A percentile compares a stretch with the other conserved stretches of the same genome.
These are phyloP conservation scores for Vitis amurensis DNA, from an alignment of 164 flowering plant genomes.

Conservation along the genomic window DNA sequence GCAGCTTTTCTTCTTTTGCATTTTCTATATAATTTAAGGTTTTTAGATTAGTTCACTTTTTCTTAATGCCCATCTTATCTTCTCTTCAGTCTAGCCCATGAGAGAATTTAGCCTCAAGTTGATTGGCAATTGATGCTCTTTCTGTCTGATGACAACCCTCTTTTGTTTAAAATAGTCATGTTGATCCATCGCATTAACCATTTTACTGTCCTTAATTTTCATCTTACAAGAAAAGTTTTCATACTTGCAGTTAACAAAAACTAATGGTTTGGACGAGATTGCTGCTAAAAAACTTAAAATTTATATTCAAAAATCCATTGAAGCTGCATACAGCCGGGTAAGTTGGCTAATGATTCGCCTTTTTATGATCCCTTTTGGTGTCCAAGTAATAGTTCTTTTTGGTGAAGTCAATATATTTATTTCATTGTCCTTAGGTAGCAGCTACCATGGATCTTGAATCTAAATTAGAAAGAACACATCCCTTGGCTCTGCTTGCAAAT, in stretches of 20 bases:
- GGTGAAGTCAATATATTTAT: slow-evolving; percentile 8
- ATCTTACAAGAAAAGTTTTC: background rate
- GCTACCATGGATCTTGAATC: slow-evolving; percentile 36
- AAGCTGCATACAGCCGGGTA: slow-evolving; percentile 62
- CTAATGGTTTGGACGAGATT: slow-evolving; percentile 19
- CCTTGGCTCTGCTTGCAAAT: slow-evolving; percentile 70
- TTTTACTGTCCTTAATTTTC: background rate
- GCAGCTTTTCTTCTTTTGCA: no score
- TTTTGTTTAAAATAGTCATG: background rate
- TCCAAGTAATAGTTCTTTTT: background rate
- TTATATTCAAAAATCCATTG: slow-evolving; percentile 49
- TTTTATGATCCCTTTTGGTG: slow-evolving; percentile 1
- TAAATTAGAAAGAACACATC: slow-evolving; percentile 41
- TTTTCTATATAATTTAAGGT: no score
- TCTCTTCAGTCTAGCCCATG: no score
- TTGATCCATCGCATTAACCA: background rate
- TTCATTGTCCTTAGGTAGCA: slow-evolving; percentile 33
- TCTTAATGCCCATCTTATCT: no score
- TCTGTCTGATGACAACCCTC: no score
- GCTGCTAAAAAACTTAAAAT: slow-evolving; percentile 29
- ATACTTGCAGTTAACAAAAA: slow-evolving; percentile 33
- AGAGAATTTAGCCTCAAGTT: no score
- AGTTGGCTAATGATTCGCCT: slow-evolving; percentile 18
- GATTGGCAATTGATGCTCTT: no score
- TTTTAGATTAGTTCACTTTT: no score